These are phyloP conservation scores for Copromyces sp. DNA, from an alignment of 495 filamentous ascomycete genomes.

Conservation along the genomic window DNA sequence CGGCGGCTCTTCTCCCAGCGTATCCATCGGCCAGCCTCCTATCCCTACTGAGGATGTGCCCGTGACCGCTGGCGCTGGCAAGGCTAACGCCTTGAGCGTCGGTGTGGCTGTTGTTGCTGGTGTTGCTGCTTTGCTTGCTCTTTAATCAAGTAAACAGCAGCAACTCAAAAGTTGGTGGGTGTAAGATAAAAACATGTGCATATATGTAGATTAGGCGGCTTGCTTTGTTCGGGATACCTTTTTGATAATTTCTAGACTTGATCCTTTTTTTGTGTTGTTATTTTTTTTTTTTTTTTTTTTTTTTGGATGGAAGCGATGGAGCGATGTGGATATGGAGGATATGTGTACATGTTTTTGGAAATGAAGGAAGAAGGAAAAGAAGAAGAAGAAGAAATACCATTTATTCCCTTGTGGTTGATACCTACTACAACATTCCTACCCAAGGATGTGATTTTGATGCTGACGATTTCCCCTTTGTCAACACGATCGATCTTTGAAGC, in stretches of 20 bases:
- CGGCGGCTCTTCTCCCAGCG: background rate
- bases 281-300: background rate
- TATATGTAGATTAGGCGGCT: background rate
- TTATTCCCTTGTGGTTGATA: background rate
- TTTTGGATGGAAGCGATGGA: background rate
- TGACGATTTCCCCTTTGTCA: no score
- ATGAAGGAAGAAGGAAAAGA: background rate
- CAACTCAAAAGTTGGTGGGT: background rate
- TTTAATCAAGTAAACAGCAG: background rate
- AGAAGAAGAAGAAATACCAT: background rate
- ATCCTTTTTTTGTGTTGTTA: no score
- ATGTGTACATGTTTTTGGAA: background rate
- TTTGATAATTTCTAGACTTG: background rate
- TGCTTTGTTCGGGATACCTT: background rate
- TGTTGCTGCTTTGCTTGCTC: background rate
- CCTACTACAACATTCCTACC: background rate
- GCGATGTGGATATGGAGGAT: background rate
- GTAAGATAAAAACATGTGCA: background rate
- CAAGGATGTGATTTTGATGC: background rate
- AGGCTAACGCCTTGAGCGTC: background rate
- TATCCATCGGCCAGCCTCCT: background rate
- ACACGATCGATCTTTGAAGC: no score
- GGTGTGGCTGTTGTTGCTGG: background rate
- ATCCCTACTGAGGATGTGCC: background rate
- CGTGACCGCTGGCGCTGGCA: background rate